Percentiles rank a stretch among this genome's conserved stretches.
Conservation (phyloP, 768 basidiomycete genomes). For the Serendipita sp. region DNA sequence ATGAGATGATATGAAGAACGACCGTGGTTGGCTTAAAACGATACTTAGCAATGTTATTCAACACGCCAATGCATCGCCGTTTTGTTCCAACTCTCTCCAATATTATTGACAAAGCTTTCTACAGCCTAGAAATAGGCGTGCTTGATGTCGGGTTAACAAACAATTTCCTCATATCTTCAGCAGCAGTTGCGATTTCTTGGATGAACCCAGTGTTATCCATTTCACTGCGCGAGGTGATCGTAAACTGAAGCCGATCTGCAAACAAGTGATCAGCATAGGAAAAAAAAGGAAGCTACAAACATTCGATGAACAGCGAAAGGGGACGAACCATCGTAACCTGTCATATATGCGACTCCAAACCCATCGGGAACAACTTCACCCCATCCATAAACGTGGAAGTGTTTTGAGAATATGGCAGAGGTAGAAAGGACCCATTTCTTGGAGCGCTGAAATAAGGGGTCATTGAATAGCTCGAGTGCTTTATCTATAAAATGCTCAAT, state of each 20-base stretch:
- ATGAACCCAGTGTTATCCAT: conserved; percentile 67
- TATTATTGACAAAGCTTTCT: too few relatives aligned
- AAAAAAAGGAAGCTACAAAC: not conserved
- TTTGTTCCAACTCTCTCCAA: too few relatives aligned
- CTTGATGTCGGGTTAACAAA: conserved; percentile 13
- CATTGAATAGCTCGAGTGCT: conserved; percentile 53
- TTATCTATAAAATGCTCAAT: conserved; percentile 23
- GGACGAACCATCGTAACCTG: conserved; percentile 58
- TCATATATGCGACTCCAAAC: conserved; percentile 89
- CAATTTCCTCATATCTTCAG: conserved; percentile 55
- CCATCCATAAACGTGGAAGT: conserved; percentile 81
- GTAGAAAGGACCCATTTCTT: conserved; percentile 83
- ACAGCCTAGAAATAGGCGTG: too few relatives aligned
- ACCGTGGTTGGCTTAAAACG: too few relatives aligned
- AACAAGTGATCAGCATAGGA: not conserved
- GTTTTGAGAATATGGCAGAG: conserved; percentile 72
- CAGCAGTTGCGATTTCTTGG: conserved; percentile 45
- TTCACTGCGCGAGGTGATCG: conserved; percentile 70
- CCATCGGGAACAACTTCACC: conserved; percentile 90
- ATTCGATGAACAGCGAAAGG: not conserved
- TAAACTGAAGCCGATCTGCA: conserved; percentile 66
- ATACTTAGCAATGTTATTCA: too few relatives aligned
- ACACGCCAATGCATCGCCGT: too few relatives aligned
- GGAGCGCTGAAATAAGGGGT: conserved; percentile 55
- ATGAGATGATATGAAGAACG: too few relatives aligned